These are phyloP conservation scores for Bauhinia variegata DNA, from an alignment of 306 rosid genomes.

Conservation along the genomic window DNA sequence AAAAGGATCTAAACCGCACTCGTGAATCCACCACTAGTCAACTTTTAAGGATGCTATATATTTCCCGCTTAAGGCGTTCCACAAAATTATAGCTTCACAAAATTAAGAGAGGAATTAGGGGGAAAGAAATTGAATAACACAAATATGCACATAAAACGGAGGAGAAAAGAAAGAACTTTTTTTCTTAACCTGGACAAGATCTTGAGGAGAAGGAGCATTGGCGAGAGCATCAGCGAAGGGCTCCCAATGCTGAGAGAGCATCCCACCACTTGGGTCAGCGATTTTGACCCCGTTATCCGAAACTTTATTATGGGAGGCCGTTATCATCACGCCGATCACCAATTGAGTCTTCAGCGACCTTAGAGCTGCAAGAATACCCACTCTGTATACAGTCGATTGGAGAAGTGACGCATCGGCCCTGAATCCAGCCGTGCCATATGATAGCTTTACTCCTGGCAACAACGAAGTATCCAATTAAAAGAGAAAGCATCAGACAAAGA, in stretches of 20 bases:
- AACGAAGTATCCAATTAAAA: neutral
- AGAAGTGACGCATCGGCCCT: slow-evolving; percentile 80
- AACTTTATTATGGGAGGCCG: slow-evolving; percentile 83
- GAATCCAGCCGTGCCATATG: slow-evolving; percentile 89
- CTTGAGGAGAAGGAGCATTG: slow-evolving; percentile 61
- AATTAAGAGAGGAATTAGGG: too few species aligned
- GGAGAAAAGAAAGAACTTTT: neutral
- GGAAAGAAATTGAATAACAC: too few species aligned
- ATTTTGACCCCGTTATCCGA: slow-evolving; percentile 91
- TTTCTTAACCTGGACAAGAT: slow-evolving; percentile 50
- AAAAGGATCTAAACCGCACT: neutral
- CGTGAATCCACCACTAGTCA: neutral
- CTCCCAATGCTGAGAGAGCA: slow-evolving; percentile 95
- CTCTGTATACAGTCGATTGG: slow-evolving; percentile 63
- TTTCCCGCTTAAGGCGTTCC: too few species aligned
- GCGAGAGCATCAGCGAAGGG: slow-evolving; percentile 85
- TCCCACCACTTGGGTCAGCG: slow-evolving; percentile 80
- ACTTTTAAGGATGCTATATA: too few species aligned
- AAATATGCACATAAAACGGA: neutral
- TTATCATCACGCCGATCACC: slow-evolving; percentile 83
- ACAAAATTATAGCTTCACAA: too few species aligned
- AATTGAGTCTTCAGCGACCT: slow-evolving; percentile 65
- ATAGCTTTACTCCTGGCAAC: slow-evolving; percentile 58
- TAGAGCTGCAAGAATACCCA: slow-evolving; percentile 79
- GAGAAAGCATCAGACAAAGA: neutral